A percentile compares a stretch with the other conserved stretches of the same genome.
Evolutionary conservation across 2,329 filamentous ascomycete genomes (phyloP).

Genomic region (Apiospora saccharicola): DNA sequence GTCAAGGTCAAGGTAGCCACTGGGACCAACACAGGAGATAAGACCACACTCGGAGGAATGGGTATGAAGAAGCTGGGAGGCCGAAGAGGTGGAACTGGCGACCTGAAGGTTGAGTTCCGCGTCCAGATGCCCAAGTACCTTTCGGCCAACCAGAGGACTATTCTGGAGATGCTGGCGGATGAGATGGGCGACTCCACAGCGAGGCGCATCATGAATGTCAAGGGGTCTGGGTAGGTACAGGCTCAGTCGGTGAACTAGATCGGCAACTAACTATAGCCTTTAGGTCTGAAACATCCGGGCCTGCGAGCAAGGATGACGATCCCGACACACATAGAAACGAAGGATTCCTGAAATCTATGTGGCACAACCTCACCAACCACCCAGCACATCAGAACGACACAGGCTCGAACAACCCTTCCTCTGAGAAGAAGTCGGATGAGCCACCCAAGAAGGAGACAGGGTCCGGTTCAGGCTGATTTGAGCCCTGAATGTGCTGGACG

Average conservation of each 20-base stretch:
- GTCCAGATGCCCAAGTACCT: conserved; percentile 96
- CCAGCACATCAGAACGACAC: conserved; percentile 56
- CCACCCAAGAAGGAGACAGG: conserved; percentile 37
- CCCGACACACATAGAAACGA: conserved; percentile 73
- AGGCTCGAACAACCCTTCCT: conserved; percentile 32
- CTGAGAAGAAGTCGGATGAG: conserved; percentile 35
- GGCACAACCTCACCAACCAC: conserved; percentile 90
- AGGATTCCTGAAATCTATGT: conserved; percentile 90
- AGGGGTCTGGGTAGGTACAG: conserved; percentile 56
- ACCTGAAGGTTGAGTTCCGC: conserved; percentile 93
- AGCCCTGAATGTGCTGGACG: background rate
- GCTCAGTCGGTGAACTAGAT: background rate
- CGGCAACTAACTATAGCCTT: conserved; percentile 8
- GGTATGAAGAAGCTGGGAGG: conserved; percentile 88
- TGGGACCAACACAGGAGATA: conserved; percentile 91
- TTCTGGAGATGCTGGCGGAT: conserved; percentile 94
- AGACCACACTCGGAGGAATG: conserved; percentile 86
- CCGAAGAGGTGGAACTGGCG: conserved; percentile 74
- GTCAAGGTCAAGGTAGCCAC: conserved; percentile 91
- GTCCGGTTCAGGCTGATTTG: conserved; percentile 36
- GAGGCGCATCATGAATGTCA: conserved; percentile 89
- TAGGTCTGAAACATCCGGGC: conserved; percentile 32
- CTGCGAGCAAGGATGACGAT: conserved; percentile 43
- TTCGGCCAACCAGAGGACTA: conserved; percentile 87
- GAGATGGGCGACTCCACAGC: conserved; percentile 94